Conservation (phyloP, 495 filamentous ascomycete genomes). For the Podospora pseudocomata region DNA sequence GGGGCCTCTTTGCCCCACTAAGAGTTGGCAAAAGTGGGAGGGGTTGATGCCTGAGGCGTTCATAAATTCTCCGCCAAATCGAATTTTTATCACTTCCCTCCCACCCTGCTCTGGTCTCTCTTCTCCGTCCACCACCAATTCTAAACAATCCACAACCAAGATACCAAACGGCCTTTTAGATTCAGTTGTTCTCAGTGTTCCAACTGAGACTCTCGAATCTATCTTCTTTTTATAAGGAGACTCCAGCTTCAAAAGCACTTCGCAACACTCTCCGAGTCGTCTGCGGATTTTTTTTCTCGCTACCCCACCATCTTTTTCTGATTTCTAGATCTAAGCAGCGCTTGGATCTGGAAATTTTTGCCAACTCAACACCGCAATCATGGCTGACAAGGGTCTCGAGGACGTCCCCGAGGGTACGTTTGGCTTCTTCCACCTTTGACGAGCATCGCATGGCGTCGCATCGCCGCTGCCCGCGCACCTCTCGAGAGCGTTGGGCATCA, state of each 20-base stretch:
- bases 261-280: conserved; percentile 33
- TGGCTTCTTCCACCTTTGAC: background rate
- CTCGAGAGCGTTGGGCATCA: background rate
- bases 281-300: conserved; percentile 42
- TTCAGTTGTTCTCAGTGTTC: conserved; percentile 44
- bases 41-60: conserved; percentile 32
- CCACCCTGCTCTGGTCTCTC: conserved; percentile 20
- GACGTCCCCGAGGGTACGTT: conserved; percentile 84
- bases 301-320: conserved; percentile 43
- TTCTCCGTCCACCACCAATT: conserved; percentile 29
- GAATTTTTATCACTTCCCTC: conserved; percentile 28
- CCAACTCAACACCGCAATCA: conserved; percentile 67
- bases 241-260: conserved; percentile 40
- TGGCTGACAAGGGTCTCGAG: conserved; percentile 98
- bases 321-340: conserved; percentile 58
- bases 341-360: conserved; percentile 65
- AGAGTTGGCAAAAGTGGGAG: conserved; percentile 15
- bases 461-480: background rate
- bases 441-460: background rate
- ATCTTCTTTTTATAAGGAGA: conserved; percentile 37
- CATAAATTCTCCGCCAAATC: conserved; percentile 29
- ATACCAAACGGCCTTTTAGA: conserved; percentile 32
- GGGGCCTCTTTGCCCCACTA: conserved; percentile 18
- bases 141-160: conserved; percentile 29
- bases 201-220: conserved; percentile 39